Conservation (phyloP, 83 land plant species). For the Picea mariana region DNA sequence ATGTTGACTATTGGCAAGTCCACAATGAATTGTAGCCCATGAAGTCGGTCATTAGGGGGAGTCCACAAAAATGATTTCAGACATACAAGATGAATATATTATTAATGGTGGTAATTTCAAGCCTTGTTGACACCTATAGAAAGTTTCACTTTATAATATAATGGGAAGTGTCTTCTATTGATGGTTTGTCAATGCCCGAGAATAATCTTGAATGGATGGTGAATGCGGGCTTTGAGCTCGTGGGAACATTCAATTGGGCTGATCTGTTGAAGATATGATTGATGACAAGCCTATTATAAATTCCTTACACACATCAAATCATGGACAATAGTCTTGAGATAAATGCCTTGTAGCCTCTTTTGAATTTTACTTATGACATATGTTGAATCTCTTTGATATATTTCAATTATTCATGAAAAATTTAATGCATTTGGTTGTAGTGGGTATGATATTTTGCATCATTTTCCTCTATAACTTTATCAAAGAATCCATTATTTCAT, state of each 20-base stretch:
- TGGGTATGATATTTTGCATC: too few relatives aligned
- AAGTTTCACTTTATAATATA: too few relatives aligned
- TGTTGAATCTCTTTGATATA: too few relatives aligned
- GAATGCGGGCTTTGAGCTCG: constrained; percentile 22
- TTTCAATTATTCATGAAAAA: too few relatives aligned
- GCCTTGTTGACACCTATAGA: background rate
- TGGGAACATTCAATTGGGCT: constrained; percentile 43
- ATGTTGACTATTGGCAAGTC: background rate
- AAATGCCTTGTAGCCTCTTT: too few relatives aligned
- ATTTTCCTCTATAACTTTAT: too few relatives aligned
- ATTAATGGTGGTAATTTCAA: background rate
- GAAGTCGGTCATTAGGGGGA: constrained; percentile 39
- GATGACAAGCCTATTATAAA: too few relatives aligned
- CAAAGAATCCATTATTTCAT: too few relatives aligned
- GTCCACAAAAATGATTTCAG: constrained; percentile 33
- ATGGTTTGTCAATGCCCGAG: background rate
- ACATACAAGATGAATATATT: constrained; percentile 24
- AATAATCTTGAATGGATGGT: constrained; percentile 2
- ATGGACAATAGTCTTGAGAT: too few relatives aligned
- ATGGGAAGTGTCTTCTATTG: background rate
- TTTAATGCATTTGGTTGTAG: too few relatives aligned
- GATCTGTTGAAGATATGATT: constrained; percentile 22
- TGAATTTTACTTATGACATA: too few relatives aligned
- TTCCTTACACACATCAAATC: too few relatives aligned
- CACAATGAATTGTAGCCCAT: constrained; percentile 58